Evolutionary conservation across 495 filamentous ascomycete species (phyloP).

Genomic region (Choiromyces venosus): DNA sequence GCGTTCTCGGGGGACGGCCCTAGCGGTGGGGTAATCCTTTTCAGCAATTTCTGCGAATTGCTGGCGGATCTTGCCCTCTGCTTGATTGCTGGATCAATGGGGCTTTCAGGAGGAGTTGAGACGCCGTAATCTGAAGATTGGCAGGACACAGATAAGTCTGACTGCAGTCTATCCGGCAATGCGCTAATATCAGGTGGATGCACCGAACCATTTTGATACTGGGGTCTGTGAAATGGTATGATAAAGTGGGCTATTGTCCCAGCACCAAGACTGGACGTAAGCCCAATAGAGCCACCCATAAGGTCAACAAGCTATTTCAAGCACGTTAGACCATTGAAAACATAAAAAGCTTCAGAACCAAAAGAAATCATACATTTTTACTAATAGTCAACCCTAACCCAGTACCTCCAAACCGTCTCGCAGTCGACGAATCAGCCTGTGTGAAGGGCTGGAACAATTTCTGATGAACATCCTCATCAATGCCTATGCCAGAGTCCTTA

Average conservation of each 20-base stretch:
- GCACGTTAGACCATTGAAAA: slow-evolving; percentile 1
- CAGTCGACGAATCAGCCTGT: slow-evolving; percentile 74
- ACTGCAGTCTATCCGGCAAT: slow-evolving; percentile 57
- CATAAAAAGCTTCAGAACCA: background rate
- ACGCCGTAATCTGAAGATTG: slow-evolving; percentile 36
- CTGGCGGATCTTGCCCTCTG: slow-evolving; percentile 26
- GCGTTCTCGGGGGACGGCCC: slow-evolving; percentile 38
- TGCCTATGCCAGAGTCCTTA: slow-evolving; percentile 78
- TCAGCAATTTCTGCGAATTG: slow-evolving; percentile 30
- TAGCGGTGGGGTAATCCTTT: slow-evolving; percentile 39
- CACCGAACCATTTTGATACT: slow-evolving; percentile 43
- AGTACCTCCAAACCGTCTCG: slow-evolving; percentile 71
- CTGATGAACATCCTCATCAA: slow-evolving; percentile 65
- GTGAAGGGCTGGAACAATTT: slow-evolving; percentile 80
- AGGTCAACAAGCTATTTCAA: slow-evolving; percentile 64
- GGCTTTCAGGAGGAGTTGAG: slow-evolving; percentile 34
- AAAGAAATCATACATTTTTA: slow-evolving; percentile 51
- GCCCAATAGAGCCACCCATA: slow-evolving; percentile 71
- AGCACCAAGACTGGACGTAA: slow-evolving; percentile 53
- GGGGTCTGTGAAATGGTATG: slow-evolving; percentile 60
- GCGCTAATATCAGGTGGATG: slow-evolving; percentile 48
- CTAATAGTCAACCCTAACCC: slow-evolving; percentile 76
- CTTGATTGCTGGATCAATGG: slow-evolving; percentile 22
- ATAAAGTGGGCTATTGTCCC: slow-evolving; percentile 64
- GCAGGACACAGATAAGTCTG: slow-evolving; percentile 58